These are phyloP conservation scores for Arctium minus DNA, from an alignment of 129 eudicot genomes.

Conservation along the genomic window DNA sequence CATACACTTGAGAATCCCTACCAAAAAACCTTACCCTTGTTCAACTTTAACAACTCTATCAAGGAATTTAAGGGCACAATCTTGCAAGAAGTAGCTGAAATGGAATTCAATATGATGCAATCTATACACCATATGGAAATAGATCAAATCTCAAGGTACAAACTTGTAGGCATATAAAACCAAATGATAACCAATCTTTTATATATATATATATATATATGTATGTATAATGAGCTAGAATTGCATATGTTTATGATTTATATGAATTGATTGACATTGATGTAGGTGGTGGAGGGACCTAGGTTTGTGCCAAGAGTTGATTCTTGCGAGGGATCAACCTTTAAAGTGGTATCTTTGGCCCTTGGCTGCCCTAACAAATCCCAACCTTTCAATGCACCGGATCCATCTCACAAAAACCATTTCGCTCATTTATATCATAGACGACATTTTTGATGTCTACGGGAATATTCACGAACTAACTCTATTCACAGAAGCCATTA, in stretches of 20 bases:
- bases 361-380: constrained; percentile 37
- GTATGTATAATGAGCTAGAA: too few relatives aligned
- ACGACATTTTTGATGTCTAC: constrained; percentile 62
- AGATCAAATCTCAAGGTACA: constrained; percentile 34
- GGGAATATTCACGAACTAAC: constrained; percentile 39
- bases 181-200: too few relatives aligned
- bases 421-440: constrained; percentile 45
- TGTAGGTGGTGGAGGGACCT: constrained; percentile 54
- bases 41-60: background rate
- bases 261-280: background rate
- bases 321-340: constrained; percentile 49
- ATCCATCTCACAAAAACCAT: constrained; percentile 50
- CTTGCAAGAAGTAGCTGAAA: constrained; percentile 33
- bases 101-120: constrained; percentile 21
- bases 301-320: constrained; percentile 33
- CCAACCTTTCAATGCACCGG: constrained; percentile 29
- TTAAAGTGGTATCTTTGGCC: constrained; percentile 63
- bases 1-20: constrained; percentile 35
- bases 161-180: background rate
- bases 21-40: constrained; percentile 26
- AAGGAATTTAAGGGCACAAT: background rate
- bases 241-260: background rate
- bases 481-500: constrained; percentile 44
- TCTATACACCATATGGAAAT: constrained; percentile 28
- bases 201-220: too few relatives aligned